phyloP scores from a whole-genome alignment of 257 asterid genomes.

The Ehretia macrophylla region DNA sequence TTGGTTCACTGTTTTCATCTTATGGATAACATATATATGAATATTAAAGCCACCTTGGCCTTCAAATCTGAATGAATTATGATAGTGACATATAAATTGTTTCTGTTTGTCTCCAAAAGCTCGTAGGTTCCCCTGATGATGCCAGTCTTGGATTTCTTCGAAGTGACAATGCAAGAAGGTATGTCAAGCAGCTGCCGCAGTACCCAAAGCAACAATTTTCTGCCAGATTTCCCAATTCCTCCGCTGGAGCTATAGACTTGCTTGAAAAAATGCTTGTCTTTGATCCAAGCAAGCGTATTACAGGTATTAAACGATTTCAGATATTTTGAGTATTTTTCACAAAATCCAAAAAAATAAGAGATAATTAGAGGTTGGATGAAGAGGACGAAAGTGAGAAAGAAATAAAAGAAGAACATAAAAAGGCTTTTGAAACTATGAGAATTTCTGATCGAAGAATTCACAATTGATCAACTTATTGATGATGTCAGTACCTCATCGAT shows the following conservation, averaged over 20 bases:
- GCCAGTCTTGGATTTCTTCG: slow-evolving; percentile 38
- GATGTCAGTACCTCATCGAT: too few relatives aligned
- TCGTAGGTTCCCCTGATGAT: slow-evolving; percentile 39
- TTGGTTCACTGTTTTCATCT: too few relatives aligned
- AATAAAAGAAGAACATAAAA: too few relatives aligned
- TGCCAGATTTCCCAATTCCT: slow-evolving; percentile 27
- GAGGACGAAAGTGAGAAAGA: too few relatives aligned
- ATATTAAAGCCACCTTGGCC: too few relatives aligned
- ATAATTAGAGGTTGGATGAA: too few relatives aligned
- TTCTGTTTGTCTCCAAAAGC: slow-evolving; percentile 17
- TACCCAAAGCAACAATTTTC: slow-evolving; percentile 28
- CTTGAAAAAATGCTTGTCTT: slow-evolving; percentile 42
- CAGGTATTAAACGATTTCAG: slow-evolving; percentile 15
- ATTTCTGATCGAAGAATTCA: too few relatives aligned
- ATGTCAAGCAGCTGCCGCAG: slow-evolving; percentile 38
- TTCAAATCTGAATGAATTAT: not conserved
- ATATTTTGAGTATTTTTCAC: not conserved
- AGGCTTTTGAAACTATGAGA: too few relatives aligned
- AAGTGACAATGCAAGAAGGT: slow-evolving; percentile 38
- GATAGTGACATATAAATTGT: not conserved
- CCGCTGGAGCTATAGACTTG: slow-evolving; percentile 37
- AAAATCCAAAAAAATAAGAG: too few relatives aligned
- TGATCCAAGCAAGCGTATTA: slow-evolving; percentile 39
- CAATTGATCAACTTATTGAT: too few relatives aligned
- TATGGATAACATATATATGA: too few relatives aligned